Base-by-base conservation (phyloP, 371 early-diverging fungal genomes). In the Quaeritorhiza haematococci region DNA sequence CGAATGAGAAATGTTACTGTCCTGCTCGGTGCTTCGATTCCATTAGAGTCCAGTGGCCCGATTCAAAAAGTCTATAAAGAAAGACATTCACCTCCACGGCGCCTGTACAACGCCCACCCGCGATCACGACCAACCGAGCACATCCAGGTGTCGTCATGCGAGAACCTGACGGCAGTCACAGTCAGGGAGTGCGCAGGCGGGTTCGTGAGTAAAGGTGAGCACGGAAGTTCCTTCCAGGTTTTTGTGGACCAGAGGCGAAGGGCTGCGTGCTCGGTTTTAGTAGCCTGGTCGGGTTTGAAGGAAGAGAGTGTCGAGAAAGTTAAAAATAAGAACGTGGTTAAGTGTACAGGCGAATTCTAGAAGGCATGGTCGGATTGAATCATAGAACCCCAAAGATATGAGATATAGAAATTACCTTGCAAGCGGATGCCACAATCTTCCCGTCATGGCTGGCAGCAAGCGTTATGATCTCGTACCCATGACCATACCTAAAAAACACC, bases 121-220 rank as follows among this genome's bases (percentile, higher is more conserved):
- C 98, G 86, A 69, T 98, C 98, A n/a, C 96, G 75, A 8, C 92
- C 88, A 5, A 88, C 90, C 35, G 87, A 85, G 33, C 96, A 59
- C 7, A 98, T 55, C 62, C 73, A 86, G 34, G 71, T 73, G 58
- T 84, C 88, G 56, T 81, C 72, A 35, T 83, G 85, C 41, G 91
- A 91, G 71, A 93, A 96, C 52, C 72, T 61, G 28, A 91, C 72
- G 2, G 83, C 68, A 0, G 96, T 95, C 1, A 96, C 89, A 0
- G 96, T 95, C 53, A 95, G 74, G 7, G 85, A 60, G 68, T 98
- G 98, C n/a, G n/a, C n/a, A n/a, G n/a, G n/a, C n/a, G n/a, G n/a
- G n/a, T n/a, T n/a, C 0, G 86, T 84, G 3, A 68, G 67, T 24
- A 91, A 71, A 8, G 85, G 84, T 0, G 52, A 23, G 2, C 65